These are phyloP conservation scores for Ailanthus altissimus DNA, from an alignment of 345 rosid genomes.

Conservation along the genomic window DNA sequence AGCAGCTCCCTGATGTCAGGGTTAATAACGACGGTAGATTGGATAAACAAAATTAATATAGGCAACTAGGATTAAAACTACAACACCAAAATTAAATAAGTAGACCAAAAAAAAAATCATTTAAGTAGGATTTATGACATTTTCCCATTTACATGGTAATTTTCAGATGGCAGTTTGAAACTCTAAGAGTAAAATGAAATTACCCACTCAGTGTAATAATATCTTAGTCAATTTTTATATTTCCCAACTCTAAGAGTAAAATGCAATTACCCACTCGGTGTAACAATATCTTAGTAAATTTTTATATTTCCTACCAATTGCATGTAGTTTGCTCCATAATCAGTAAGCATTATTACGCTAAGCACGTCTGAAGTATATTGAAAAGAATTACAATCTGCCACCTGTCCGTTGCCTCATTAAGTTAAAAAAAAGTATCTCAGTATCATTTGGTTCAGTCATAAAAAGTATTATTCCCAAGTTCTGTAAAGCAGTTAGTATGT, in stretches of 20 bases:
- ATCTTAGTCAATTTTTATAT: background rate
- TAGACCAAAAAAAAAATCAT: background rate
- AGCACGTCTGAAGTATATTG: too few relatives aligned
- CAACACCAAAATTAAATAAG: background rate
- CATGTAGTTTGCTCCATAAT: background rate
- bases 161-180: background rate
- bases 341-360: background rate
- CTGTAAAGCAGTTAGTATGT: background rate
- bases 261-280: background rate
- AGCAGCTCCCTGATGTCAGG: background rate
- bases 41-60: too few relatives aligned
- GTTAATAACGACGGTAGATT: background rate
- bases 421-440: too few relatives aligned
- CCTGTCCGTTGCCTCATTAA: background rate
- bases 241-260: background rate
- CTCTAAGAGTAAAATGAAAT: background rate
- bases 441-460: background rate
- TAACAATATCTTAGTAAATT: background rate
- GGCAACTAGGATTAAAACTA: background rate
- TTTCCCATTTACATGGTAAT: background rate
- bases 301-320: background rate
- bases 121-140: background rate
- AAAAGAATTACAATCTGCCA: background rate
- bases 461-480: background rate
- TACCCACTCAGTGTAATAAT: background rate